Evolutionary conservation across 176 grass and related monocot genomes (phyloP).

Genomic region (Cocos nucifera): DNA sequence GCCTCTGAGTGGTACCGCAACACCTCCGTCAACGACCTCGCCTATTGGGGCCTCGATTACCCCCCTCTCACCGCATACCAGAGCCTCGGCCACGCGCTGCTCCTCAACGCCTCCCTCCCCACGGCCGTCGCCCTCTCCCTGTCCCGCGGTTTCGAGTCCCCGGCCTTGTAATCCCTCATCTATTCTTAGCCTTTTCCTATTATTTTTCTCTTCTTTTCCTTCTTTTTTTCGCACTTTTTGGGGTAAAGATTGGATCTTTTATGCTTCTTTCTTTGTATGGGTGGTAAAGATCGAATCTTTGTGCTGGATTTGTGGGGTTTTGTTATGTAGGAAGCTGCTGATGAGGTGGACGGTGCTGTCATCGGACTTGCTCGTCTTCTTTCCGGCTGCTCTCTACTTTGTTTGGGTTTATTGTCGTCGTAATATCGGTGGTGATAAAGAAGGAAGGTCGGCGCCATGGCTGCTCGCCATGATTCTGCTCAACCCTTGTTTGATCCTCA

Average conservation of each 20-base stretch:
- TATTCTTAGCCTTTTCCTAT: neutral
- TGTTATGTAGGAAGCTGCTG: constrained; percentile 56
- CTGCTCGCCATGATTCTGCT: constrained; percentile 63
- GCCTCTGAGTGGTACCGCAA: constrained; percentile 73
- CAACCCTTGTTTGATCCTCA: constrained; percentile 67
- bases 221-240: neutral
- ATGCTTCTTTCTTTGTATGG: too few species aligned
- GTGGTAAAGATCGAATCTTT: neutral
- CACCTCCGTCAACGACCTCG: constrained; percentile 69
- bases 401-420: constrained; percentile 46
- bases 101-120: constrained; percentile 71
- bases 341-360: constrained; percentile 88
- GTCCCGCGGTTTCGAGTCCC: constrained; percentile 76
- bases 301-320: neutral
- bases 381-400: constrained; percentile 63
- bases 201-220: too few species aligned
- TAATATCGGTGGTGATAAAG: constrained; percentile 6
- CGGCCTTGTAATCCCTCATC: constrained; percentile 35
- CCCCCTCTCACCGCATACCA: constrained; percentile 94
- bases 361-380: constrained; percentile 63
- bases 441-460: constrained; percentile 39
- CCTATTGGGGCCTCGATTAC: constrained; percentile 97
- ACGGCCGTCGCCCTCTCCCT: constrained; percentile 49
- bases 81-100: constrained; percentile 61
- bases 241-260: too few species aligned